Evolutionary conservation across 176 grass and related monocot genomes (phyloP).

Genomic region (Cocos nucifera): DNA sequence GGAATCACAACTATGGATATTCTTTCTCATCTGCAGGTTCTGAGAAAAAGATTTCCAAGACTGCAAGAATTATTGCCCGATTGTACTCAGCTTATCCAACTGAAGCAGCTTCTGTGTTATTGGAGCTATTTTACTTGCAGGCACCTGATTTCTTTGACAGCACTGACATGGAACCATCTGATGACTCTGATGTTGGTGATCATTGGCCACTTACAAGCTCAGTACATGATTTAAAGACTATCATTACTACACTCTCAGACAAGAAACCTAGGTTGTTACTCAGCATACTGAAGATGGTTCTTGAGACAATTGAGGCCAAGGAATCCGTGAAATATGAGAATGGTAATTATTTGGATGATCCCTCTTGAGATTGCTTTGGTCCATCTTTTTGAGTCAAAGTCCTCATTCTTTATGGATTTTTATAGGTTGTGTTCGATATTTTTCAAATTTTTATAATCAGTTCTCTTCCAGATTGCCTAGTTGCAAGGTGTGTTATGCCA

Average conservation of each 20-base stretch:
- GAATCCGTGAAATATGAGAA: slow-evolving; percentile 30
- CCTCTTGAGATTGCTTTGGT: too few relatives aligned
- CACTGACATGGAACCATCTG: slow-evolving; percentile 29
- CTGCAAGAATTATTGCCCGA: slow-evolving; percentile 34
- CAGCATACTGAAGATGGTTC: slow-evolving; percentile 50
- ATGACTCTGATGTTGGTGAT: slow-evolving; percentile 23
- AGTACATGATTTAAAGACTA: slow-evolving; percentile 40
- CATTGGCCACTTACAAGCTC: slow-evolving; percentile 25
- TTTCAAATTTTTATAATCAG: too few relatives aligned
- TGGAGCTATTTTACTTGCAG: slow-evolving; percentile 55
- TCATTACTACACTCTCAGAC: slow-evolving; percentile 44
- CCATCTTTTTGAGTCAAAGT: too few relatives aligned
- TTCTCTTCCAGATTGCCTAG: too few relatives aligned
- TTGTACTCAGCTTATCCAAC: slow-evolving; percentile 58
- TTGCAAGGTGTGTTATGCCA: too few relatives aligned
- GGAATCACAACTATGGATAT: neutral
- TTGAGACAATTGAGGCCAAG: slow-evolving; percentile 55
- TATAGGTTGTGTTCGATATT: too few relatives aligned
- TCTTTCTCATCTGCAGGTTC: slow-evolving; percentile 44
- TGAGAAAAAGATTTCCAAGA: slow-evolving; percentile 35
- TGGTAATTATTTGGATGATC: slow-evolving; percentile 16
- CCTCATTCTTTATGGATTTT: too few relatives aligned
- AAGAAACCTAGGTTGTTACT: slow-evolving; percentile 76
- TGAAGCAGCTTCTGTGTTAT: slow-evolving; percentile 53
- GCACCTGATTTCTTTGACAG: slow-evolving; percentile 27